phyloP scores from a whole-genome alignment of 495 filamentous ascomycete species.

The Aspergillus avenaceus region DNA sequence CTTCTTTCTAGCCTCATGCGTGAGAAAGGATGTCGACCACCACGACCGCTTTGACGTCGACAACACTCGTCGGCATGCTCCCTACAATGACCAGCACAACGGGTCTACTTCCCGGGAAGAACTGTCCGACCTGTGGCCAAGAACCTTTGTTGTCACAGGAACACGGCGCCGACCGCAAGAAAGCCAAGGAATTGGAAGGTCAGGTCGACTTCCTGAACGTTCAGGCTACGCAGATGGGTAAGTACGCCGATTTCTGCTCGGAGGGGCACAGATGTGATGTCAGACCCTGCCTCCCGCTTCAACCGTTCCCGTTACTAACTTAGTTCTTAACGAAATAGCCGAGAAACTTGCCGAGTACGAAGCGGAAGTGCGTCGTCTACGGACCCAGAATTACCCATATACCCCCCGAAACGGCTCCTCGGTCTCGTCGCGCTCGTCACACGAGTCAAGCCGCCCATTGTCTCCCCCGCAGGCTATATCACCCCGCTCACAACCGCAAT shows the following conservation, averaged over 20 bases:
- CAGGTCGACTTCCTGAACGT: constrained; percentile 70
- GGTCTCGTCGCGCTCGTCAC: constrained; percentile 29
- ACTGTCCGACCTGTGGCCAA: constrained; percentile 48
- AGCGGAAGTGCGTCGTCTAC: constrained; percentile 72
- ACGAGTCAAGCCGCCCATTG: constrained; percentile 19
- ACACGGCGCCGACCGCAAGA: constrained; percentile 47
- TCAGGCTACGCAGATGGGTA: constrained; percentile 75
- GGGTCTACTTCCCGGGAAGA: constrained; percentile 25
- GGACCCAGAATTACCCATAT: constrained; percentile 36
- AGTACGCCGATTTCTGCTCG: neutral
- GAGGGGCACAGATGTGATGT: neutral
- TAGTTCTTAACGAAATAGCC: constrained; percentile 26
- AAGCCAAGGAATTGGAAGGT: constrained; percentile 76
- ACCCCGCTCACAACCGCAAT: constrained; percentile 21
- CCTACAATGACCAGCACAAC: constrained; percentile 29
- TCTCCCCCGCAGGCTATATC: constrained; percentile 33
- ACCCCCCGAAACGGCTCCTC: constrained; percentile 28
- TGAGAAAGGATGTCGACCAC: constrained; percentile 20
- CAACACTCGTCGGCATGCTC: constrained; percentile 30
- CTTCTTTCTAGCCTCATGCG: constrained; percentile 4
- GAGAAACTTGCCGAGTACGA: constrained; percentile 93
- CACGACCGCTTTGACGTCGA: constrained; percentile 31
- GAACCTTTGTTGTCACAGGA: constrained; percentile 26
- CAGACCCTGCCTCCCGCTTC: neutral
- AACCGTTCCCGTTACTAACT: constrained; percentile 13